Evolutionary conservation across 2,329 filamentous ascomycete species (phyloP).

Genomic region (Pyrenochaeta sp.): DNA sequence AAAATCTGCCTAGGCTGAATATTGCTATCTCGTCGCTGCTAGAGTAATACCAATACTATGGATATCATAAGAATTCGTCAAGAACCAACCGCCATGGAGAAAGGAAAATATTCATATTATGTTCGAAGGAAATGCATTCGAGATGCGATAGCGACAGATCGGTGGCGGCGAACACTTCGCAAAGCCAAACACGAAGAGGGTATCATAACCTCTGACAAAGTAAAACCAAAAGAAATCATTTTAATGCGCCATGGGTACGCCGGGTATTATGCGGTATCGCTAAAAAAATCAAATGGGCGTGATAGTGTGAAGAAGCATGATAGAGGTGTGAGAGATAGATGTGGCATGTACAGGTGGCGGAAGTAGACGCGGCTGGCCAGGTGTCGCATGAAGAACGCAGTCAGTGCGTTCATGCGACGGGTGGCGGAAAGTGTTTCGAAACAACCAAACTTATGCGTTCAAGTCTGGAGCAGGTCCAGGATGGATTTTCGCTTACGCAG

Average conservation of each 20-base stretch:
- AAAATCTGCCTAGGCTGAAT: no score
- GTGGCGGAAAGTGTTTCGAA: constrained; percentile 19
- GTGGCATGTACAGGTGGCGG: constrained; percentile 11
- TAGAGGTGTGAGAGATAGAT: neutral
- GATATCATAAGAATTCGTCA: neutral
- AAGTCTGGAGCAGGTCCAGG: constrained; percentile 40
- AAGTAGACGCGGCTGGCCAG: constrained; percentile 10
- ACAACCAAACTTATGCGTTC: constrained; percentile 14
- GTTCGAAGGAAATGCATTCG: constrained; percentile 15
- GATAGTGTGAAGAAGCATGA: constrained; percentile 1
- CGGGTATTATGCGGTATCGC: constrained; percentile 17
- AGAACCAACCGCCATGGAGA: neutral
- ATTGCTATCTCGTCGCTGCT: neutral
- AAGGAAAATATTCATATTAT: no score
- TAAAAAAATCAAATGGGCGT: neutral
- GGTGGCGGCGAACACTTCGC: constrained; percentile 23
- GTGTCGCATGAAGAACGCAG: constrained; percentile 15
- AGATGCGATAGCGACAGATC: constrained; percentile 27
- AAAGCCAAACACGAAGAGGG: constrained; percentile 7
- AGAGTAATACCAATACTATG: neutral
- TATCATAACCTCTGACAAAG: constrained; percentile 14
- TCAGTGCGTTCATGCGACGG: constrained; percentile 20
- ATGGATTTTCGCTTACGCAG: constrained; percentile 47
- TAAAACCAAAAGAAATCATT: constrained; percentile 1
- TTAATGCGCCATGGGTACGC: constrained; percentile 14